Conservation (phyloP, 441 rosid genomes). For the Croton setiger region DNA sequence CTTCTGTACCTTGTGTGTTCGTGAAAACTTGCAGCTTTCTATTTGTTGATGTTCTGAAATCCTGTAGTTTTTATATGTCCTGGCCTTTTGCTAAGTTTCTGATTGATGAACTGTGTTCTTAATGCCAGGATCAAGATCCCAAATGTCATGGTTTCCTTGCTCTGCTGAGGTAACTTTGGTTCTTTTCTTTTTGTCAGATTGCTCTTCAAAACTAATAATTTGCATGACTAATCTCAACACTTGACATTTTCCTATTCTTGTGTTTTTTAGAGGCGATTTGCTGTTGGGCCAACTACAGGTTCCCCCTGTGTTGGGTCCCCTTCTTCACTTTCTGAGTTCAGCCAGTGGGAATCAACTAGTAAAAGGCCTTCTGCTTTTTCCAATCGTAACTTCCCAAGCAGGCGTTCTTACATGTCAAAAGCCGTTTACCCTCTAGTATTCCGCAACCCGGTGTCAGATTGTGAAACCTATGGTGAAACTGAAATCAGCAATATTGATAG, state of each 20-base stretch:
- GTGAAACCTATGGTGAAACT: constrained; percentile 43
- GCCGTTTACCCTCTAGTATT: constrained; percentile 71
- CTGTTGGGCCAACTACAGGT: constrained; percentile 34
- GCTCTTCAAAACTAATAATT: constrained; percentile 1
- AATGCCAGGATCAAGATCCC: constrained; percentile 47
- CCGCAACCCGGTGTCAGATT: constrained; percentile 77
- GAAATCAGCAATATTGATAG: constrained; percentile 39
- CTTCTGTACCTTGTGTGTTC: not conserved
- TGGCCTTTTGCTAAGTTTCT: constrained; percentile 2
- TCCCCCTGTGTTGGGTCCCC: constrained; percentile 69
- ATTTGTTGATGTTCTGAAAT: not conserved
- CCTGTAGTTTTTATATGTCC: not conserved
- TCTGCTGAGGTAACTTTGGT: constrained; percentile 49
- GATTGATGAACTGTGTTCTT: constrained; percentile 4
- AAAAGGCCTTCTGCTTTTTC: constrained; percentile 40
- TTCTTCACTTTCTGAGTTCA: constrained; percentile 50
- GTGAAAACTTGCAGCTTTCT: constrained; percentile 1
- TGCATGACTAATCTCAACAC: not conserved
- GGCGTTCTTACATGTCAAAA: constrained; percentile 54
- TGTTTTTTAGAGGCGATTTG: constrained; percentile 43
- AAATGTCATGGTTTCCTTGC: constrained; percentile 39
- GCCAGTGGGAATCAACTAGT: constrained; percentile 49
- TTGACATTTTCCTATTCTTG: constrained; percentile 8
- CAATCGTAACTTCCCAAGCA: constrained; percentile 35
- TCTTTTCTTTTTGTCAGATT: constrained; percentile 9